Percentiles rank a stretch among this genome's conserved stretches.
phyloP scores from a whole-genome alignment of 257 asterid species.

The Avicennia marina region DNA sequence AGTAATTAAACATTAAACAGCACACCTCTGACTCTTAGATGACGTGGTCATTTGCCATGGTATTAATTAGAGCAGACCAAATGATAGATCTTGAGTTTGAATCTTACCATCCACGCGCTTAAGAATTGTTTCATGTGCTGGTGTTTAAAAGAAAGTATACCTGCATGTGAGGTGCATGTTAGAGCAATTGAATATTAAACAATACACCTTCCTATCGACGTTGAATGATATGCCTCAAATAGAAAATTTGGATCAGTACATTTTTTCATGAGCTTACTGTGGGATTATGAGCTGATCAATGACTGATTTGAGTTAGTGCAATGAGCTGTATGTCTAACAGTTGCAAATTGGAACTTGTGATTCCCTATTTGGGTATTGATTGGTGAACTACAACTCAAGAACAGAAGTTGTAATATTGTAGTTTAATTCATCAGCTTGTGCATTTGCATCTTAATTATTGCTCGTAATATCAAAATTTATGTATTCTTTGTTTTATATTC shows the following conservation, averaged over 20 bases:
- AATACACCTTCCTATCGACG: too few relatives aligned
- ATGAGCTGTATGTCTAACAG: too few relatives aligned
- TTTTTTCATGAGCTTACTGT: not conserved
- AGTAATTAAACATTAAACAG: too few relatives aligned
- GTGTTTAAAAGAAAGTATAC: too few relatives aligned
- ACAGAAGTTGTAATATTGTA: not conserved
- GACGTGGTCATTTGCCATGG: too few relatives aligned
- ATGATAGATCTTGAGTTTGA: too few relatives aligned
- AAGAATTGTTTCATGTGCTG: too few relatives aligned
- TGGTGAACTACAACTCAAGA: not conserved
- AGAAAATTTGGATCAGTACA: not conserved
- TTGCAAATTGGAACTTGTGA: not conserved
- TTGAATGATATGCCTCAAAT: not conserved
- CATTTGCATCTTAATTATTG: not conserved
- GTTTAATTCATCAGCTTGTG: not conserved
- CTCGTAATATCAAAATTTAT: not conserved
- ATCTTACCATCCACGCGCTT: too few relatives aligned
- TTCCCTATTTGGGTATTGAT: not conserved
- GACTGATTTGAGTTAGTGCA: not conserved
- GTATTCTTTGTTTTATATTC: not conserved
- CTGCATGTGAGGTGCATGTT: too few relatives aligned
- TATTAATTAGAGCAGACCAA: too few relatives aligned
- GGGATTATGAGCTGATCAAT: not conserved
- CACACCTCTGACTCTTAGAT: too few relatives aligned
- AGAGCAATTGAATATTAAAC: too few relatives aligned